Evolutionary conservation across 371 early-diverging fungal species (phyloP).

Genomic region (Edhazardia aedis): DNA sequence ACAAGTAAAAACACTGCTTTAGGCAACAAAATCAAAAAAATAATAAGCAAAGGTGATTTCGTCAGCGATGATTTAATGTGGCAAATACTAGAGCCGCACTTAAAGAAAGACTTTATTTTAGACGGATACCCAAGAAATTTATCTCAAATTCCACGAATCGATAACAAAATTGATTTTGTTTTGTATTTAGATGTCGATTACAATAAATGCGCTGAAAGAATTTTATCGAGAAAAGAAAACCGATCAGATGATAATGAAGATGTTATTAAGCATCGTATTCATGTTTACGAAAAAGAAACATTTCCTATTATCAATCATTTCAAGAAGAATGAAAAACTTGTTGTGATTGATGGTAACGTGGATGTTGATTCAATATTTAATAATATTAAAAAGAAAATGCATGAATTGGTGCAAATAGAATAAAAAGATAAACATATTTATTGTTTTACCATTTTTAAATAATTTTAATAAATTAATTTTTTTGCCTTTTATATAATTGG

Average conservation of each 20-base stretch:
- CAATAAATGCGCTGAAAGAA: conserved; percentile 24
- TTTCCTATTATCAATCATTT: conserved; percentile 30
- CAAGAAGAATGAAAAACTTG: conserved; percentile 5
- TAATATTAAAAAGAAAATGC: too few relatives aligned
- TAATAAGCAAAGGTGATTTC: conserved; percentile 24
- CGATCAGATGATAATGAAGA: conserved; percentile 31
- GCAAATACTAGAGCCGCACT: conserved; percentile 11
- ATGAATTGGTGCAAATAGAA: too few relatives aligned
- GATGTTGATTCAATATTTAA: too few relatives aligned
- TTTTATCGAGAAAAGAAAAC: conserved; percentile 19
- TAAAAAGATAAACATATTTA: too few relatives aligned
- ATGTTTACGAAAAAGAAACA: conserved; percentile 16
- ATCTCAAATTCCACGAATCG: conserved; percentile 29
- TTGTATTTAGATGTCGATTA: conserved; percentile 16
- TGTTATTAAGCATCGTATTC: conserved; percentile 10
- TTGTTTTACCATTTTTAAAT: too few relatives aligned
- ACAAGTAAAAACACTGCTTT: conserved; percentile 6
- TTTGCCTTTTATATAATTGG: too few relatives aligned
- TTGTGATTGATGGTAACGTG: conserved; percentile 21
- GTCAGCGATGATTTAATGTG: conserved; percentile 29
- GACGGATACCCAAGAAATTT: conserved; percentile 46
- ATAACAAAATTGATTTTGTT: conserved; percentile 1
- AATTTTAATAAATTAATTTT: too few relatives aligned
- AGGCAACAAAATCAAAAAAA: conserved; percentile 13
- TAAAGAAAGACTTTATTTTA: conserved; percentile 24